phyloP scores from a whole-genome alignment of 768 basidiomycete species.

The Lactarius sp. region DNA sequence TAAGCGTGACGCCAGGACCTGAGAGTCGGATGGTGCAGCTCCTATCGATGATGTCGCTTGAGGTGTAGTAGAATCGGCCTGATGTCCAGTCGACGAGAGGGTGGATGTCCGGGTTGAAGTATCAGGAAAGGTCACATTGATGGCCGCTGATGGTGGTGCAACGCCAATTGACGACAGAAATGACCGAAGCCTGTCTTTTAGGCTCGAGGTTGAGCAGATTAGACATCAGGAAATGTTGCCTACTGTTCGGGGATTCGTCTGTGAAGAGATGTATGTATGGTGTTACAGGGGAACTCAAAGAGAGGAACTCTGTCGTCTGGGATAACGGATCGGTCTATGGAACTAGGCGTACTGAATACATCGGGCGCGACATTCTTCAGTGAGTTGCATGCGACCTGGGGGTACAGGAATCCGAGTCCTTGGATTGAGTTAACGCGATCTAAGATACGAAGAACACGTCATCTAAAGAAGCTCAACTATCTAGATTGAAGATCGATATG shows the following conservation, averaged over 20 bases:
- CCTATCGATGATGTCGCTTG: not conserved
- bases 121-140: not conserved
- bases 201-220: conserved; percentile 1
- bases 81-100: not conserved
- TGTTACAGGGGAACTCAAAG: not conserved
- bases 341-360: conserved; percentile 11
- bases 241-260: conserved; percentile 4
- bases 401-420: not conserved
- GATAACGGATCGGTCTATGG: conserved; percentile 2
- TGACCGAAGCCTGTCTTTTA: conserved; percentile 12
- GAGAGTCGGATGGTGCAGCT: not conserved
- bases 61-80: not conserved
- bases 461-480: conserved; percentile 19
- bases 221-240: not conserved
- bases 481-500: conserved; percentile 1
- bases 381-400: conserved; percentile 7
- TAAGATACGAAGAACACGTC: not conserved
- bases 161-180: conserved; percentile 12
- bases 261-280: conserved; percentile 1
- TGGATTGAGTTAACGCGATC: not conserved
- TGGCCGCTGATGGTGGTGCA: not conserved
- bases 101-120: not conserved
- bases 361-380: conserved; percentile 10
- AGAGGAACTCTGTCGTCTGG: conserved; percentile 12
- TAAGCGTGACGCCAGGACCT: not conserved